Percentiles rank a stretch among this genome's conserved stretches.
Evolutionary conservation across 2,329 filamentous ascomycete genomes (phyloP).

Genomic region (Coniella lustricola): DNA sequence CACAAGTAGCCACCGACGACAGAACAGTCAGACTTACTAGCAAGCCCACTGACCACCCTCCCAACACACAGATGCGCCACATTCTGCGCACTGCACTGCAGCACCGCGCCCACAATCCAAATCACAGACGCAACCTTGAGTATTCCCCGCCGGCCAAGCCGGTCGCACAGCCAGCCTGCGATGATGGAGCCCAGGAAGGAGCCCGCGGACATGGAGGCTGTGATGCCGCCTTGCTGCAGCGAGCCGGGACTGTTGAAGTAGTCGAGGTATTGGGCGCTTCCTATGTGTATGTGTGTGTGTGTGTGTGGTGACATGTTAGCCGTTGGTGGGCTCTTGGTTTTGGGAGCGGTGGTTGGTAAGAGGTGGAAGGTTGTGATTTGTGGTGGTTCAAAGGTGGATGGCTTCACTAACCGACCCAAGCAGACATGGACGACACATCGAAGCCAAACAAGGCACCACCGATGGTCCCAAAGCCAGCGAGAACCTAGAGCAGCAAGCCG

Average conservation of each 20-base stretch:
- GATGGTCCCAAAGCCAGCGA: constrained; percentile 21
- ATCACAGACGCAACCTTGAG: constrained; percentile 43
- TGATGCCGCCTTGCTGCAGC: constrained; percentile 59
- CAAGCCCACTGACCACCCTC: constrained; percentile 61
- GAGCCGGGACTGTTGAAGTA: constrained; percentile 24
- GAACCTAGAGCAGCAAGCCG: background rate
- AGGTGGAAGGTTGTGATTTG: background rate
- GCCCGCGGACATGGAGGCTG: constrained; percentile 66
- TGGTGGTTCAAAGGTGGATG: background rate
- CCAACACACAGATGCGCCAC: constrained; percentile 66
- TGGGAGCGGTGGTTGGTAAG: background rate
- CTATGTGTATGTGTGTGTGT: constrained; percentile 25
- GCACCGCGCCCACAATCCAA: constrained; percentile 28
- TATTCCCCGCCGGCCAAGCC: constrained; percentile 40
- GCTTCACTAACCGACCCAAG: constrained; percentile 41
- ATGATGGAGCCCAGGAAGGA: constrained; percentile 54
- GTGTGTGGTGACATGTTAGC: too few species aligned
- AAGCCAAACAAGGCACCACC: constrained; percentile 71
- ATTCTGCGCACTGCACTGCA: constrained; percentile 34
- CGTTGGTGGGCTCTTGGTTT: too few species aligned
- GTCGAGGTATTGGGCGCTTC: constrained; percentile 29
- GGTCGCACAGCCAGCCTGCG: constrained; percentile 45
- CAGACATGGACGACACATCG: constrained; percentile 70
- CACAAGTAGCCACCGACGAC: too few species aligned
- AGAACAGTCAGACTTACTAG: too few species aligned